Evolutionary conservation across 768 basidiomycete species (phyloP).

Genomic region (Mycena capillaripes): DNA sequence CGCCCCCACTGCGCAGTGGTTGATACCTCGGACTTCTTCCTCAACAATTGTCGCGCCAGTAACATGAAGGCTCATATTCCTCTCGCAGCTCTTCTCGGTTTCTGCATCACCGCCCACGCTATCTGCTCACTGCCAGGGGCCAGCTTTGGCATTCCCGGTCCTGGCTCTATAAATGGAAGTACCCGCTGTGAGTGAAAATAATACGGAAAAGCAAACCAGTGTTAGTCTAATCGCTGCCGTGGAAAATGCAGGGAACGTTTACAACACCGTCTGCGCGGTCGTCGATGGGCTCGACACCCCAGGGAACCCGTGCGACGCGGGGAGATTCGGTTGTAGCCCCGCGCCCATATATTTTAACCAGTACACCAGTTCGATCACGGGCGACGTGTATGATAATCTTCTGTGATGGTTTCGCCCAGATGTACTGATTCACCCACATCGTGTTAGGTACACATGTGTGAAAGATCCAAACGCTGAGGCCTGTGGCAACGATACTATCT

Average conservation of each 20-base stretch:
- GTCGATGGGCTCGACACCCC: conserved; percentile 30
- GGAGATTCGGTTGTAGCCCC: conserved; percentile 34
- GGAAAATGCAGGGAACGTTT: conserved; percentile 31
- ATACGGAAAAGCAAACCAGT: conserved; percentile 1
- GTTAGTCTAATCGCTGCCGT: background rate
- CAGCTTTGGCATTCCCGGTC: conserved; percentile 25
- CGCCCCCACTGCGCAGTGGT: background rate
- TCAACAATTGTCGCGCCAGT: background rate
- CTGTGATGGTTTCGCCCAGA: background rate
- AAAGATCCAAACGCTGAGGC: conserved; percentile 42
- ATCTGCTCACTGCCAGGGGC: conserved; percentile 22
- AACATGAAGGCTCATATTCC: conserved; percentile 15
- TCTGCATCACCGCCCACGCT: conserved; percentile 18
- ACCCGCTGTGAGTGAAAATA: conserved; percentile 24
- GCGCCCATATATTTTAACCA: conserved; percentile 26
- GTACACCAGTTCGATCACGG: conserved; percentile 26
- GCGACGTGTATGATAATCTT: conserved; percentile 14
- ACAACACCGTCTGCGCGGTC: conserved; percentile 32
- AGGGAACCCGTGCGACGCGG: conserved; percentile 29
- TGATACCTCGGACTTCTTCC: conserved; percentile 5
- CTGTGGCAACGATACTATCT: conserved; percentile 44
- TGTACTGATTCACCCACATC: conserved; percentile 10
- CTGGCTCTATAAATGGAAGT: conserved; percentile 14
- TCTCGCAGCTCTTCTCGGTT: conserved; percentile 16
- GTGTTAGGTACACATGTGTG: conserved; percentile 44